Evolutionary conservation across 31 red algal genomes (phyloP).

Genomic region (Odonthalia washingtoniensis): DNA sequence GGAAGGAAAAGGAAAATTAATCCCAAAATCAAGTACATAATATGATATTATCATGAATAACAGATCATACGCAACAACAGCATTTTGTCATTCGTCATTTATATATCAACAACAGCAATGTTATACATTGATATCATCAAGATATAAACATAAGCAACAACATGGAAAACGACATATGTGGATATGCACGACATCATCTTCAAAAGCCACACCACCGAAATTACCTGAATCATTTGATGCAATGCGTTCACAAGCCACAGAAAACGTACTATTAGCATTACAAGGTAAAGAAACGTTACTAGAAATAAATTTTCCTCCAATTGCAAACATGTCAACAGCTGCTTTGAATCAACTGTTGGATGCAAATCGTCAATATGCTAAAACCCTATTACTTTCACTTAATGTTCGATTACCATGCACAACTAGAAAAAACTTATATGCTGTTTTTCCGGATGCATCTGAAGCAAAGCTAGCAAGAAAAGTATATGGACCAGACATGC

Average conservation of each 20-base stretch:
- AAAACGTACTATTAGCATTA: constrained; percentile 41
- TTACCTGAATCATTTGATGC: constrained; percentile 37
- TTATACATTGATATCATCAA: no score
- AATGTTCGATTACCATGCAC: constrained; percentile 17
- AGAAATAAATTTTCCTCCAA: constrained; percentile 85
- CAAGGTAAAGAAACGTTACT: constrained; percentile 41
- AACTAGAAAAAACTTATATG: constrained; percentile 14
- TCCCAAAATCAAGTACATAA: no score
- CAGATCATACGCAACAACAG: no score
- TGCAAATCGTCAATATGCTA: constrained; percentile 81
- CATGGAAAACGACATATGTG: no score
- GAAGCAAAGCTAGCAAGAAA: constrained; percentile 72
- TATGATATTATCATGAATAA: no score
- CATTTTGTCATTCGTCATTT: no score
- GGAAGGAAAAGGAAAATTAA: no score
- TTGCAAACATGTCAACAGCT: constrained; percentile 78
- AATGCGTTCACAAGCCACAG: constrained; percentile 47
- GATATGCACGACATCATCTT: no score
- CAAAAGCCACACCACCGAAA: no score
- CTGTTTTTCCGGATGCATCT: constrained; percentile 77
- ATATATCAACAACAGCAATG: no score
- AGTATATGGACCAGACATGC: constrained; percentile 55
- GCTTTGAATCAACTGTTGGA: constrained; percentile 87
- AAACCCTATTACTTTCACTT: constrained; percentile 52
- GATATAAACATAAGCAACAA: no score